Conservation (phyloP, 805 yeast genomes). For the Myxozyma geophila region DNA sequence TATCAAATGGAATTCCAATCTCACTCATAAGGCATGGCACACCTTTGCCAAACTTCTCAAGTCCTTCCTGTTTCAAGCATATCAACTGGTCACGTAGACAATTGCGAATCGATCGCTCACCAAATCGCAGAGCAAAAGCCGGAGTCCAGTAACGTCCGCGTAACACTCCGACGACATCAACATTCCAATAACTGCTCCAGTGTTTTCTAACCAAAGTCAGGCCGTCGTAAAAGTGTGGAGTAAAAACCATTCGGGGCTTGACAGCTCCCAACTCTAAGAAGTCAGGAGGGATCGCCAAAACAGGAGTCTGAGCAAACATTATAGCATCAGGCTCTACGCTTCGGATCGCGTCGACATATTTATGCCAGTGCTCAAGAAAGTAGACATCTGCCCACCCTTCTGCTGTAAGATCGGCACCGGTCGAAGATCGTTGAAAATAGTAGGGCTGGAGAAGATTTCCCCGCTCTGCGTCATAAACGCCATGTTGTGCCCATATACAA, state of each 20-base stretch:
- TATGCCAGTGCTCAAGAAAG: conserved; percentile 65
- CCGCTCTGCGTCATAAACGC: conserved; percentile 66
- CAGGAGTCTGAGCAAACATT: conserved; percentile 80
- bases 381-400: conserved; percentile 64
- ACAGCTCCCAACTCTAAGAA: conserved; percentile 58
- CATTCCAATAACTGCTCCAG: conserved; percentile 83
- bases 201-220: conserved; percentile 87
- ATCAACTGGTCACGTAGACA: conserved; percentile 69
- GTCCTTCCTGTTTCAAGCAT: conserved; percentile 70
- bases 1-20: conserved; percentile 97
- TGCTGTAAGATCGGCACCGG: conserved; percentile 50
- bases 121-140: conserved; percentile 68
- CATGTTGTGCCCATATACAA: conserved; percentile 81
- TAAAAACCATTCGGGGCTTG: conserved; percentile 68
- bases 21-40: conserved; percentile 85
- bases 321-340: conserved; percentile 52
- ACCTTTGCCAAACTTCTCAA: conserved; percentile 58
- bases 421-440: conserved; percentile 55
- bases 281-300: conserved; percentile 73
- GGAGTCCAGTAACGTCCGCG: conserved; percentile 78
- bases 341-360: conserved; percentile 57
- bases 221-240: conserved; percentile 95
- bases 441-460: conserved; percentile 52
- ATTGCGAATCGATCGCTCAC: conserved; percentile 71
- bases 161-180: conserved; percentile 87